These are phyloP conservation scores for Leccinum incarnatum DNA, from an alignment of 768 basidiomycete species.

Conservation along the genomic window DNA sequence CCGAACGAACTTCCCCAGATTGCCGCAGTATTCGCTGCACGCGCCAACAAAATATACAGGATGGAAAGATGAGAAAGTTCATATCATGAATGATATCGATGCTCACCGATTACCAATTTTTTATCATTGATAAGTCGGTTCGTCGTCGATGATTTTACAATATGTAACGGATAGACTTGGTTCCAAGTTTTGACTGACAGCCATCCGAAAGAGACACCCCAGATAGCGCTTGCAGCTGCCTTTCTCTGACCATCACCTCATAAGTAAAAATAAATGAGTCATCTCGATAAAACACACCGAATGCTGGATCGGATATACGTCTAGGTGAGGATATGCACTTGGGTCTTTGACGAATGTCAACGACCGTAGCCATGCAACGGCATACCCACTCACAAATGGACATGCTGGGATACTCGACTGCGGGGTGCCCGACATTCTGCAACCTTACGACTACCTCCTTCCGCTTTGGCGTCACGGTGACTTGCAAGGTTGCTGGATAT, in stretches of 20 bases:
- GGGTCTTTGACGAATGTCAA: slow-evolving; percentile 37
- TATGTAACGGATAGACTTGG: slow-evolving; percentile 19
- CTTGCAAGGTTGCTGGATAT: slow-evolving; percentile 34
- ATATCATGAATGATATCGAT: neutral
- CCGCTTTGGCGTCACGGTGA: slow-evolving; percentile 50
- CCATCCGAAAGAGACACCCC: slow-evolving; percentile 24
- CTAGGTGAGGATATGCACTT: slow-evolving; percentile 38
- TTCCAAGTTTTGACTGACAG: slow-evolving; percentile 17
- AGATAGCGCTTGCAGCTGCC: neutral
- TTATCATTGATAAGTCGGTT: neutral
- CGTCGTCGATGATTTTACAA: neutral
- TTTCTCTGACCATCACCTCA: slow-evolving; percentile 4
- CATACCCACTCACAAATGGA: slow-evolving; percentile 26
- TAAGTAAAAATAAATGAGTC: neutral
- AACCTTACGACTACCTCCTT: slow-evolving; percentile 34
- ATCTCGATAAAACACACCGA: slow-evolving; percentile 7
- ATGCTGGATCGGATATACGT: slow-evolving; percentile 35
- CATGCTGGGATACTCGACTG: slow-evolving; percentile 25
- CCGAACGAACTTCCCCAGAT: slow-evolving; percentile 33
- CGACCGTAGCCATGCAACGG: neutral
- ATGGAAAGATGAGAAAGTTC: slow-evolving; percentile 28
- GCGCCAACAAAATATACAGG: slow-evolving; percentile 49
- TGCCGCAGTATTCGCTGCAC: slow-evolving; percentile 38
- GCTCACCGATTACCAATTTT: slow-evolving; percentile 2
- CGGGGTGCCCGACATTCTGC: slow-evolving; percentile 5